Evolutionary conservation across 257 asterid species (phyloP), one percentile per base, ranked within the genome.

Genomic region (Datura wrightii): DNA sequence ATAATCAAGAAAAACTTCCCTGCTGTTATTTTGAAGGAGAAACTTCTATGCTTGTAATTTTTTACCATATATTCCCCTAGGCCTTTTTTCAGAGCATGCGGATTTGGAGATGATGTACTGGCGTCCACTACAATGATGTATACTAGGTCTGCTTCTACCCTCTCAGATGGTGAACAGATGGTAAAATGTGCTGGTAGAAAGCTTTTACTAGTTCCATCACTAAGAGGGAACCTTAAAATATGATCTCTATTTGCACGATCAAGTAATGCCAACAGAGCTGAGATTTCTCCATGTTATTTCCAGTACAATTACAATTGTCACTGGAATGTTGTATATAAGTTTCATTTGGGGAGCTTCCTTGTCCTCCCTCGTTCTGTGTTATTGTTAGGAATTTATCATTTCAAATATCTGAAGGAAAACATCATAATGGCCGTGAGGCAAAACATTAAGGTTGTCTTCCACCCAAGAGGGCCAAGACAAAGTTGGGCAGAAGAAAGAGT

Each of bases 121-220:
- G 92, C 86, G 86, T 92, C 98, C 84, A 94, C 95, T 5, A 94
- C 98, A 19, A 96, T 94, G 98, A 91, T 93, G 95, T 95, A 94
- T 87, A 63, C 94, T 1, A 83, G 89, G 71, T 85, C 91, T 9
- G 36, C 87, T 74, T 85, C 91, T 24, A 79, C 79, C 59, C 18
- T 31, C 79, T 82, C 89, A 42, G 42, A 67, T 53, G 88, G 84
- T 60, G 90, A 89, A 82, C 89, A 86, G 83, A 82, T 63, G 63
- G 85, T 79, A 34, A 71, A 86, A 86, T 88, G 69, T 70, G 95
- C 95, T n/a, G 97, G 98, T 82, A 89, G 90, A 90, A 92, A 89
- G 90, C 86, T 87, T 79, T 87, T 94, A 67, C 53, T 87, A 82
- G 63, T 92, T 87, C 98, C 98, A 36, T 89, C 90, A n/a, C 34